Conservation (phyloP, 2,329 filamentous ascomycete genomes). For the Fusarium sulawesiense region DNA sequence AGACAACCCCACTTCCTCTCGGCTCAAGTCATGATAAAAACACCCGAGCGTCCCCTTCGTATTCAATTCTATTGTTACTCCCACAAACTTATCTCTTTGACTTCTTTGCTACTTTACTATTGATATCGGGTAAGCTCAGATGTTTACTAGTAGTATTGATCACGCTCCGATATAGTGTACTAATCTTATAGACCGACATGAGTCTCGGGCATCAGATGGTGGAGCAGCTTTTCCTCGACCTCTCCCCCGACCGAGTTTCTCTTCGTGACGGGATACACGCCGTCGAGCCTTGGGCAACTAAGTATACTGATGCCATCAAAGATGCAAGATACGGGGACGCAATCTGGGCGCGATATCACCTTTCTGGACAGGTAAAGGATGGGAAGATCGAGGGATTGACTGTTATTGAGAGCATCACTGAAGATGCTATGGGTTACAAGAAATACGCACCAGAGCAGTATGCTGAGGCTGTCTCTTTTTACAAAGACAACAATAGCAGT, state of each 20-base stretch:
- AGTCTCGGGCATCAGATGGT: neutral
- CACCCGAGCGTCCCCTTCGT: too few relatives aligned
- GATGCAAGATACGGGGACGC: neutral
- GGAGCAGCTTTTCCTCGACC: neutral
- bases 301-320: neutral
- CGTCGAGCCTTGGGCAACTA: neutral
- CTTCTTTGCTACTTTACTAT: too few relatives aligned
- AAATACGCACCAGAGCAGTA: neutral
- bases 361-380: neutral
- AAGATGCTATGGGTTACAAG: constrained; percentile 1
- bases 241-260: neutral
- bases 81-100: too few relatives aligned
- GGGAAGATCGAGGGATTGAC: neutral
- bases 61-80: too few relatives aligned
- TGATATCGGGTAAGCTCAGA: too few relatives aligned
- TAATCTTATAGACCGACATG: neutral
- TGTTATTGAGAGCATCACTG: neutral
- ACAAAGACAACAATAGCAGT: neutral
- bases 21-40: too few relatives aligned
- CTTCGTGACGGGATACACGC: neutral
- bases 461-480: neutral
- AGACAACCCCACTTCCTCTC: neutral
- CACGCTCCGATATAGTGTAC: too few relatives aligned
- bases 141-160: too few relatives aligned
- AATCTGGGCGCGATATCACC: constrained; percentile 3